These are phyloP conservation scores for Rhizopogon vinicolor DNA, from an alignment of 768 basidiomycete species.

Conservation along the genomic window DNA sequence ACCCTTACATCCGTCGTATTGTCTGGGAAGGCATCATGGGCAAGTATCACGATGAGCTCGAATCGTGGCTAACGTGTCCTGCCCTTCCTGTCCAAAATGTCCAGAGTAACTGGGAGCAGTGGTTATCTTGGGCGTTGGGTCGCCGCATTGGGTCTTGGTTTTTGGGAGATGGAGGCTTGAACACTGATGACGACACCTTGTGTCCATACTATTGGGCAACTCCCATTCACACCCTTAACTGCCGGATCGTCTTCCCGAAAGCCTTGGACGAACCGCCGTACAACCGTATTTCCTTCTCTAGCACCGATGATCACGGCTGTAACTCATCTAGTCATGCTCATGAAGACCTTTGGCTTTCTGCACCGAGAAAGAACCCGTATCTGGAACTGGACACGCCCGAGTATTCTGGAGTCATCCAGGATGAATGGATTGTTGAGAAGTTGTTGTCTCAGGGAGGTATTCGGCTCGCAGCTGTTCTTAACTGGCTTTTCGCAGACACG, in stretches of 20 bases:
- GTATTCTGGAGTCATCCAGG: constrained; percentile 67
- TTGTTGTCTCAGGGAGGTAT: constrained; percentile 81
- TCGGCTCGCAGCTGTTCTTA: constrained; percentile 78
- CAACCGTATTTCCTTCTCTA: constrained; percentile 16
- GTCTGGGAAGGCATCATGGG: constrained; percentile 79
- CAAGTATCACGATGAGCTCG: constrained; percentile 58
- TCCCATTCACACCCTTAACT: constrained; percentile 73
- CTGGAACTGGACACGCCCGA: constrained; percentile 79
- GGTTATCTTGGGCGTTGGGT: constrained; percentile 12
- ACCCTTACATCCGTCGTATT: constrained; percentile 81
- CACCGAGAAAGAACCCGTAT: constrained; percentile 27
- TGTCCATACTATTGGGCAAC: constrained; percentile 82
- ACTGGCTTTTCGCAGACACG: constrained; percentile 57
- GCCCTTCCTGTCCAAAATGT: constrained; percentile 7
- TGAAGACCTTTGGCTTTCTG: background rate
- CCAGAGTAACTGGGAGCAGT: constrained; percentile 25
- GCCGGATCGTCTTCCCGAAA: constrained; percentile 75
- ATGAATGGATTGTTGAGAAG: constrained; percentile 72
- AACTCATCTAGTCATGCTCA: background rate
- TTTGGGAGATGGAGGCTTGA: constrained; percentile 21
- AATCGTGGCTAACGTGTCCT: constrained; percentile 69
- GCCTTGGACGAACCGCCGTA: constrained; percentile 55
- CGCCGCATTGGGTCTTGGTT: constrained; percentile 10
- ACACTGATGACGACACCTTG: constrained; percentile 50
- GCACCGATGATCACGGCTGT: background rate